A percentile compares a stretch with the other conserved stretches of the same genome.
phyloP scores from a whole-genome alignment of 345 rosid species.

The Eucalyptus leucophloia region DNA sequence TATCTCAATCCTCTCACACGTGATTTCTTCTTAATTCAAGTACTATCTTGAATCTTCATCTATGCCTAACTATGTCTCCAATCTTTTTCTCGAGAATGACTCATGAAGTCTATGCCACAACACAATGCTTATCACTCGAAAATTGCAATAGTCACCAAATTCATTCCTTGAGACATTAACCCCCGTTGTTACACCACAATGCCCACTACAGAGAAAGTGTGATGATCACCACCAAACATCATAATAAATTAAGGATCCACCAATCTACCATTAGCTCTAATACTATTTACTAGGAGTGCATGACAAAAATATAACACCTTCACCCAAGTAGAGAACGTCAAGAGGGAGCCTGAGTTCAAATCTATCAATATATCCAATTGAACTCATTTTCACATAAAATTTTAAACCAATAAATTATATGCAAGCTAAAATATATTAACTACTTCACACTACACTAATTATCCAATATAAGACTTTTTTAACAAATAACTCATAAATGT shows the following conservation, averaged over 20 bases:
- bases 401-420: background rate
- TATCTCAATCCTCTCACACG: background rate
- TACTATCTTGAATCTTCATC: background rate
- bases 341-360: rapidly evolving
- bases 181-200: background rate
- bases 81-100: background rate
- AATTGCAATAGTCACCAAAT: background rate
- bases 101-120: background rate
- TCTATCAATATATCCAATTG: rapidly evolving
- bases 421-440: background rate
- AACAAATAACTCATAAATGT: background rate
- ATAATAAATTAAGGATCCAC: background rate
- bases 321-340: background rate
- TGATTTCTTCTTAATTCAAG: background rate
- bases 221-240: background rate
- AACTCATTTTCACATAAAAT: background rate
- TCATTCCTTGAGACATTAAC: background rate
- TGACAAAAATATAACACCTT: background rate
- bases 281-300: too few relatives aligned
- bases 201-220: background rate
- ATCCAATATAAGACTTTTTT: background rate
- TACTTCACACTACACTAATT: background rate
- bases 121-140: background rate
- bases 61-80: background rate
- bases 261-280: background rate